Conservation (phyloP, 228 moss, liverwort and hornwort genomes). For the Sphagnum fallax region DNA sequence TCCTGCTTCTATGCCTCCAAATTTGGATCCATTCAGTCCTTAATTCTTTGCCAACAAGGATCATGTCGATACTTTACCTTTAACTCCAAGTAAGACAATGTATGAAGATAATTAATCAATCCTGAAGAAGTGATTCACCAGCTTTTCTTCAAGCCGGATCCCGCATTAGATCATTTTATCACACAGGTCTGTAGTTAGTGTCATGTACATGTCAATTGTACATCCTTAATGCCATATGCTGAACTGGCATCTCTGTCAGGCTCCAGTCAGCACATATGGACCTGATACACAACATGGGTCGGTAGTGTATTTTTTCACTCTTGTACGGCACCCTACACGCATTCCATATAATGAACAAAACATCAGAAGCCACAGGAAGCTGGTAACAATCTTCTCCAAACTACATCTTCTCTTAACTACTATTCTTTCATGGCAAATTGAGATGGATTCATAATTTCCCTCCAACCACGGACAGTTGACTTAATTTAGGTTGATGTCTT, state of each 20-base stretch:
- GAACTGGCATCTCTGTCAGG: constrained; percentile 49
- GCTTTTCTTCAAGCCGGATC: no score
- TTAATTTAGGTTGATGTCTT: no score
- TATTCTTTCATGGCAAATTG: no score
- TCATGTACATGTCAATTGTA: background rate
- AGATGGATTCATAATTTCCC: no score
- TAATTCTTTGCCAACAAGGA: background rate
- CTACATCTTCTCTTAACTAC: no score
- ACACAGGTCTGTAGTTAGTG: no score
- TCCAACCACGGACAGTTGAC: no score
- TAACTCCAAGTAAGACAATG: background rate
- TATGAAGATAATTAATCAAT: background rate
- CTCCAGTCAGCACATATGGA: constrained; percentile 60
- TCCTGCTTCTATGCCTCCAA: constrained; percentile 3
- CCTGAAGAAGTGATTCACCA: background rate
- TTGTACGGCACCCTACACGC: constrained; percentile 40
- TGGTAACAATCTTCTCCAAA: background rate
- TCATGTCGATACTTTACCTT: background rate
- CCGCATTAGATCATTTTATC: no score
- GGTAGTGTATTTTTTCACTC: constrained; percentile 53
- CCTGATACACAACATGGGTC: constrained; percentile 51
- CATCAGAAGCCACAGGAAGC: constrained; percentile 19
- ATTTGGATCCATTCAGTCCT: constrained; percentile 5
- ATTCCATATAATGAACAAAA: constrained; percentile 20
- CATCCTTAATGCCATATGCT: constrained; percentile 16